Evolutionary conservation across 768 basidiomycete species (phyloP).

Genomic region (Galerina sulciceps): DNA sequence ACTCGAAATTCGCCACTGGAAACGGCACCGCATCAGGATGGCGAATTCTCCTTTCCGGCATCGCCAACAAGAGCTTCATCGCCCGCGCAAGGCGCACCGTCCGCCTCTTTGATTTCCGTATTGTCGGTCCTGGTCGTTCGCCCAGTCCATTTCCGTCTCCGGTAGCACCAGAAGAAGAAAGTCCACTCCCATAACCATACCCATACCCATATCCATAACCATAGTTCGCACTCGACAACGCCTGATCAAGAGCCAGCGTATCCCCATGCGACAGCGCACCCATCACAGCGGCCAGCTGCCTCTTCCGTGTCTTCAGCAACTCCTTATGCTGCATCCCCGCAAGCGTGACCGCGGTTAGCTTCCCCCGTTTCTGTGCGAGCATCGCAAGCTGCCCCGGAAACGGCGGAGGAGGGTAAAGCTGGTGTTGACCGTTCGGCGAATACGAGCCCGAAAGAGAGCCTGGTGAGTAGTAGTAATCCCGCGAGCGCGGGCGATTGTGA

Average conservation of each 20-base stretch:
- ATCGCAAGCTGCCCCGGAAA: constrained; percentile 28
- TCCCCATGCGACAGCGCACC: constrained; percentile 70
- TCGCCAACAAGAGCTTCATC: constrained; percentile 44
- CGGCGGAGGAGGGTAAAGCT: constrained; percentile 23
- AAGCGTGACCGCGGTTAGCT: constrained; percentile 61
- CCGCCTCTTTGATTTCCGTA: constrained; percentile 60
- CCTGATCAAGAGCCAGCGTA: constrained; percentile 78
- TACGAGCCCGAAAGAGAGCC: neutral
- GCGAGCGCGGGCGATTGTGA: neutral
- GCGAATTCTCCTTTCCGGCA: constrained; percentile 31
- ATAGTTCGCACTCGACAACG: constrained; percentile 56
- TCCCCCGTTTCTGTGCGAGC: constrained; percentile 36
- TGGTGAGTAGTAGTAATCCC: neutral
- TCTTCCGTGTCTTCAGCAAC: constrained; percentile 66
- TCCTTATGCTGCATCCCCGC: constrained; percentile 81
- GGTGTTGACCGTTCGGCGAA: neutral
- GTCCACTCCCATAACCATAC: neutral
- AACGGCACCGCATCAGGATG: constrained; percentile 52
- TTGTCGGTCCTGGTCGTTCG: constrained; percentile 28
- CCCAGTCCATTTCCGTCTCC: neutral
- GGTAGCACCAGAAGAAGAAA: neutral
- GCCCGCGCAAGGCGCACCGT: constrained; percentile 49
- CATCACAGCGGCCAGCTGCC: constrained; percentile 72
- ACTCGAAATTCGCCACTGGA: constrained; percentile 60
- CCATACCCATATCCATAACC: constrained; percentile 9